Evolutionary conservation across 2,329 filamentous ascomycete species (phyloP), one percentile per base, ranked within the genome.

Genomic region (Alternaria angustiovoidea): DNA sequence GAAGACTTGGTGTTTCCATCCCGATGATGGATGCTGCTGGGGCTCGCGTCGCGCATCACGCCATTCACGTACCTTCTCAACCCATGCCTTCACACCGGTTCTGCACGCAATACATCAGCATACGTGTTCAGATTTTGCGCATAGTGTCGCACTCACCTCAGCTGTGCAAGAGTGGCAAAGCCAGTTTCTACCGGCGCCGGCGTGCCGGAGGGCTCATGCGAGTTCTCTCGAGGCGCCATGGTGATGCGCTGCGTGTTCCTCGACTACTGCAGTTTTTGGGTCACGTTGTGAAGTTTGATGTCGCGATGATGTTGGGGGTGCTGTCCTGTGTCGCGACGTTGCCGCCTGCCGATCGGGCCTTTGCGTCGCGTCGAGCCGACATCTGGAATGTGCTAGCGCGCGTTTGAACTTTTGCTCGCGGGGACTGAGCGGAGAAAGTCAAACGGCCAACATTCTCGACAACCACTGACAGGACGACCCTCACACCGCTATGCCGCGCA

Each of bases 161-260:
- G 85, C 30, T 93, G 94, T 70, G 93, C 90, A 63, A 95, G 83
- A 36, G 93, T 97, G 69, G 94, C 93, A 75, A 89, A 89, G 57
- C 93, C 91, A 76, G 90, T 96, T 78, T 94, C 87, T 32, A 87
- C 83, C 54, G 86, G 86, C 65, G 85, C 84, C 44, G 86, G 86
- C 41, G 85, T 87, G 70, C 81, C 83, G 47, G 78, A 79, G 61
- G 80, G 81, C 73, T 87, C 86, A 59, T 83, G 79, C 38, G 83
- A 82, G 65, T 79, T 81, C 77, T 88, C 85, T 65, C 83, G 81
- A 69, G 82, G 83, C 67, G 82, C 86, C 86, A 88, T 88, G 54
- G 41, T 62, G 59, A 58, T 55, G 56, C 64, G 58, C 61, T 46
- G 56, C 38, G 38, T 26, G 14, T 28, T 47, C 12, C n/a, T 39